Evolutionary conservation across 169 alveolate genomes (phyloP), one percentile per base, ranked within the genome.

Genomic region (Amoebophrya sp.): DNA sequence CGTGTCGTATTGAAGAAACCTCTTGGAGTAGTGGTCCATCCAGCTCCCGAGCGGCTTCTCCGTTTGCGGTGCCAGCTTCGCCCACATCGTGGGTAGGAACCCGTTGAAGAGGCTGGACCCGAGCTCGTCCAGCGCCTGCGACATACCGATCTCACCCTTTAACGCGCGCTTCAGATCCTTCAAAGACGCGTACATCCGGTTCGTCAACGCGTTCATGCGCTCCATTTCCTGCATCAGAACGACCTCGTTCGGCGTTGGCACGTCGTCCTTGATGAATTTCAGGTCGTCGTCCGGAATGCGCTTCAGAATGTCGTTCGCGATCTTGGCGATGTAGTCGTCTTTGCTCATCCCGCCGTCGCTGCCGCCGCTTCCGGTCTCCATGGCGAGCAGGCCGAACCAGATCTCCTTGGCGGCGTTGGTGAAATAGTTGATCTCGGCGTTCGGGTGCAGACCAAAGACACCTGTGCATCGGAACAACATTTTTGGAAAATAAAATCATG

Each of bases 71-170:
- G 99, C 97, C 40, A 96, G 94, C 39, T 90, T 92, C 83, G 97
- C 94, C 98, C 98, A 97, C 90, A 92, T 94, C 39, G 83, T 55
- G 39, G 98, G 98, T 35, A 96, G 92, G 94, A 96, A 94, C 90
- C 99, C 99, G 90, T 97, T 96, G 92, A 95, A 95, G 35, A 98
- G 93, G 33, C 97, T 92, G 77, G 93, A 92, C 40, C 98, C 96
- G 3, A 97, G 94, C 39, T 96, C 98, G 92, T 98, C 97, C 38
- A 97, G 96, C 83, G 96, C 98, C 90, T 95, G 95, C 90, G 97
- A 95, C 98, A 98, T 97, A 92, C 98, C 99, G 89, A 97, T 97
- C 94, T 98, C 99, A 89, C 99, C 99, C 91, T 96, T 95, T 54
- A 97, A 95, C 23, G 99, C 98, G 77, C 98, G 95, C 88, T 95